Base-by-base conservation (phyloP, 2,329 filamentous ascomycete genomes). In the Hypoxylon sp. region DNA sequence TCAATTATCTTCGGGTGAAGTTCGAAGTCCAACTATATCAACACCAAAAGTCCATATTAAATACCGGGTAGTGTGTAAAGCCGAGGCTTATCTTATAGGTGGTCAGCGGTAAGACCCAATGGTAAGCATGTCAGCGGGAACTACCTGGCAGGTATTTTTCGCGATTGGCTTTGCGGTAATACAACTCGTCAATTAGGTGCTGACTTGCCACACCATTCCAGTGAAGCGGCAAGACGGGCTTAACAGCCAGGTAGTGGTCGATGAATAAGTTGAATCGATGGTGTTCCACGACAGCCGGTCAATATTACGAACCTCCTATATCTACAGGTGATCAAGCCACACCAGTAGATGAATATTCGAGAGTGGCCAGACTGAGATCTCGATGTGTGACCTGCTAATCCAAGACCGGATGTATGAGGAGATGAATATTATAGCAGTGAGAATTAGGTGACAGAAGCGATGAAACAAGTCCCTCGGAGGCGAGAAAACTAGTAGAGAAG, bases 1-100 rank as follows among this genome's bases (percentile, higher is more conserved):
- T 50, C 71, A 68, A 59, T 65, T 68, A 67, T 65, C 48, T 64
- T 59, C 58, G 50, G 37, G 44, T 51, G 61, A 53, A 41, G 50
- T 56, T 67, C 50, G 60, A 64, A 55, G 52, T 62, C 67, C 59
- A 65, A 69, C 44, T 69, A 73, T 73, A 57, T 57, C 70, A 73
- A 52, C 60, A 56, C 63, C 56, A 65, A 41, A 52, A 41, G 41
- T 67, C 64, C 72, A 74, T 72, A 11, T 59, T 67, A 53, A 60
- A 34, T 54, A 64, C 54, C 54, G 54, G 50, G 32, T 52, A 56
- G 10, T 60, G 37, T 37, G 41, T 50, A n/a, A 55, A 59, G 26
- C 56, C 47, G 50, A n/a, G 24, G 26, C 17, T 37, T 51, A 44
- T 55, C 50, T 7, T 10, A 56, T 19, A 47, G 51, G 52, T 67